Evolutionary conservation across 2,329 filamentous ascomycete species (phyloP).

Genomic region (Colletotrichum musae): DNA sequence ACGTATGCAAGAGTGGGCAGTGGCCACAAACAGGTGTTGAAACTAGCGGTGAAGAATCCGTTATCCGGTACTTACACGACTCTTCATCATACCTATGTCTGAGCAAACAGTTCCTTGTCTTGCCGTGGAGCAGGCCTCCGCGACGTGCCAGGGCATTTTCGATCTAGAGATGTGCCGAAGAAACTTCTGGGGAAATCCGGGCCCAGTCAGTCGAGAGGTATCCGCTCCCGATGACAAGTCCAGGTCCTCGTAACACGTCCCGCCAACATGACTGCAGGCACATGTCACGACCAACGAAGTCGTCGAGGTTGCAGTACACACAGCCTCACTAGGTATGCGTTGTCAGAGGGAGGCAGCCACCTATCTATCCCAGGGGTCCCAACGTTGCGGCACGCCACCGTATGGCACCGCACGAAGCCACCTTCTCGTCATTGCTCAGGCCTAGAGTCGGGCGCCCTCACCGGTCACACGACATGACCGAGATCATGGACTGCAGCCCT

Average conservation of each 20-base stretch:
- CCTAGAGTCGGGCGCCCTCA: not conserved
- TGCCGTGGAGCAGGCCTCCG: slow-evolving; percentile 2
- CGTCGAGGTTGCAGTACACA: slow-evolving; percentile 12
- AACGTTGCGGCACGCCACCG: slow-evolving; percentile 3
- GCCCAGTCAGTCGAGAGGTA: not conserved
- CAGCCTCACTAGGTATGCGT: slow-evolving; percentile 16
- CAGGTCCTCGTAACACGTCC: not conserved
- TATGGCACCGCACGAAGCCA: slow-evolving; percentile 4
- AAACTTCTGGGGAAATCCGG: slow-evolving; percentile 1
- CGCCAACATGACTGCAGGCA: slow-evolving; percentile 17
- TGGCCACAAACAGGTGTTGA: slow-evolving; percentile 20
- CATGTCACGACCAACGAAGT: slow-evolving; percentile 2
- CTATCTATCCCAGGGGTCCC: slow-evolving; percentile 6
- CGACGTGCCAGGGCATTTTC: not conserved
- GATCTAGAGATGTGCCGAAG: slow-evolving; percentile 4
- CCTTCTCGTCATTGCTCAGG: slow-evolving; percentile 9
- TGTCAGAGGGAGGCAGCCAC: slow-evolving; percentile 9
- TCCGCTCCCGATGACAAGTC: not conserved
- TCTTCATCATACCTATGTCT: slow-evolving; percentile 19
- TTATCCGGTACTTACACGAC: slow-evolving; percentile 15
- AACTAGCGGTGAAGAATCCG: slow-evolving; percentile 34
- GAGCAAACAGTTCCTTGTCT: slow-evolving; percentile 1
- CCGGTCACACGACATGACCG: slow-evolving; percentile 22
- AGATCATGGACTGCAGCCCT: slow-evolving; percentile 37
- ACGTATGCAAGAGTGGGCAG: slow-evolving; percentile 20